Evolutionary conservation across 2,329 filamentous ascomycete species (phyloP).

Genomic region (Claviceps sp.): DNA sequence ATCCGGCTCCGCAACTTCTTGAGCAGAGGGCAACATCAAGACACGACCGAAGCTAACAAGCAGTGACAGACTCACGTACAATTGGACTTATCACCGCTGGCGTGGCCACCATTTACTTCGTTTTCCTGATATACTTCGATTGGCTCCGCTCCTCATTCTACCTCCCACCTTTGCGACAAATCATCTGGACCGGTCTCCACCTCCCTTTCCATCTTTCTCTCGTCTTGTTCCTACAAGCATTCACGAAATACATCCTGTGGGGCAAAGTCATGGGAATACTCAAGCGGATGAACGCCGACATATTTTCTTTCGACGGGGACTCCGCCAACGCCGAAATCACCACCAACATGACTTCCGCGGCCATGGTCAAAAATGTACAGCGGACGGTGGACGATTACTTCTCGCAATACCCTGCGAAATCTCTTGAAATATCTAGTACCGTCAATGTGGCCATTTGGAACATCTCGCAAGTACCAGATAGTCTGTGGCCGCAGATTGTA

Average conservation of each 20-base stretch:
- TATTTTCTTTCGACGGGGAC: slow-evolving; percentile 4
- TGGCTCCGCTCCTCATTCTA: slow-evolving; percentile 49
- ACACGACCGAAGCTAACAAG: neutral
- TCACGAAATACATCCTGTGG: slow-evolving; percentile 41
- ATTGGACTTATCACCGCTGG: slow-evolving; percentile 28
- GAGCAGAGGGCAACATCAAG: neutral
- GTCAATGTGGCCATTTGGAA: neutral
- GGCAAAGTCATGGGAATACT: slow-evolving; percentile 24
- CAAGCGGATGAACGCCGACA: slow-evolving; percentile 8
- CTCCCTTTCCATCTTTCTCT: slow-evolving; percentile 51
- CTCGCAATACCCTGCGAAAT: neutral
- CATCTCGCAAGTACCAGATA: neutral
- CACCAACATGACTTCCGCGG: neutral
- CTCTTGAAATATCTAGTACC: neutral
- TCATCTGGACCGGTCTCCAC: slow-evolving; percentile 43
- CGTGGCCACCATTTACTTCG: slow-evolving; percentile 28
- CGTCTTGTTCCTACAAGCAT: slow-evolving; percentile 49
- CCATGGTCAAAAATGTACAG: neutral
- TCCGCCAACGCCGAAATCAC: neutral
- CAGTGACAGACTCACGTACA: slow-evolving; percentile 10
- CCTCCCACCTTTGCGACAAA: slow-evolving; percentile 42
- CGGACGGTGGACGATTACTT: neutral
- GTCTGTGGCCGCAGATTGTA: neutral
- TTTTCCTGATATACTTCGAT: slow-evolving; percentile 39
- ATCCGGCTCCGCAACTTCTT: neutral